Percentiles rank a stretch among this genome's conserved stretches.
phyloP scores from a whole-genome alignment of 306 rosid genomes.

The Corylus americana region DNA sequence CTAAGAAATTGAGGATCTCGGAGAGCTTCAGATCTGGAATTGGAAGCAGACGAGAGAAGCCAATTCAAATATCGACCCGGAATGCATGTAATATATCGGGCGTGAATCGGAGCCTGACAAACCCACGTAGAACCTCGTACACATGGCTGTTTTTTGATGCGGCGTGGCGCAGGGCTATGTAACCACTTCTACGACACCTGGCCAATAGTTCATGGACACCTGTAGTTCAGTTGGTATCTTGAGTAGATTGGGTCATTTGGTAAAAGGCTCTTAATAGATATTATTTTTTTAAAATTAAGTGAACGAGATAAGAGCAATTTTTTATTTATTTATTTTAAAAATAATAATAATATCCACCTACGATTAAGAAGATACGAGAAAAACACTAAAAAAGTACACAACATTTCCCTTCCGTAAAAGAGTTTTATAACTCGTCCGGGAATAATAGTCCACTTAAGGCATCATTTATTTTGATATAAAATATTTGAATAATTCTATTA shows the following conservation, averaged over 20 bases:
- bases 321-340: too few relatives aligned
- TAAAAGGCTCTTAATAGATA: too few relatives aligned
- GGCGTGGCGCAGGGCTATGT: neutral
- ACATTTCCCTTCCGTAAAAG: too few relatives aligned
- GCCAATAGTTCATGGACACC: neutral
- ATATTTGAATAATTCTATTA: too few relatives aligned
- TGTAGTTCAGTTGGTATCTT: neutral
- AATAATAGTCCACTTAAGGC: too few relatives aligned
- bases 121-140: neutral
- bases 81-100: neutral
- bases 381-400: too few relatives aligned
- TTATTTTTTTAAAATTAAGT: too few relatives aligned
- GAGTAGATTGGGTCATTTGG: neutral
- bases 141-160: neutral
- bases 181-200: neutral
- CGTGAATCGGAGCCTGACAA: neutral
- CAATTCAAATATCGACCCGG: neutral
- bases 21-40: neutral
- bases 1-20: neutral
- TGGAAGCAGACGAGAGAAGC: neutral
- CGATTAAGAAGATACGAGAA: too few relatives aligned
- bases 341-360: too few relatives aligned
- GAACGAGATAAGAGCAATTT: too few relatives aligned
- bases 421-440: too few relatives aligned
- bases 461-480: too few relatives aligned